These are phyloP conservation scores for Metschnikowia lochheadii DNA, from an alignment of 805 yeast genomes.

Conservation along the genomic window DNA sequence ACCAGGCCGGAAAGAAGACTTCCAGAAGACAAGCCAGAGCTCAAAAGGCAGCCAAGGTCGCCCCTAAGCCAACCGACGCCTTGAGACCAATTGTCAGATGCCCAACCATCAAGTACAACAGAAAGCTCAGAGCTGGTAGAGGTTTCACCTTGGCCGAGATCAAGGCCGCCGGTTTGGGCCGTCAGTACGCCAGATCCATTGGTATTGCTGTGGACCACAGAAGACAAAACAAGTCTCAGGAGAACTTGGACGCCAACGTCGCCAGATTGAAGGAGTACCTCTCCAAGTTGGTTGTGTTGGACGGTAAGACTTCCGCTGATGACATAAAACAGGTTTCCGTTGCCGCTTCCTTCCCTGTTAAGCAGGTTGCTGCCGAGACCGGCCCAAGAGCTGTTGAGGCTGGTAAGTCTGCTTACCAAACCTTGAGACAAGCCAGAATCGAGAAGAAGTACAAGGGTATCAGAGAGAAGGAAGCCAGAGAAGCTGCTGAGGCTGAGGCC, in stretches of 20 bases:
- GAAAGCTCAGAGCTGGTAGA: slow-evolving; percentile 99
- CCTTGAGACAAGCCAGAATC: slow-evolving; percentile 93
- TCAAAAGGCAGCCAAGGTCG: slow-evolving; percentile 87
- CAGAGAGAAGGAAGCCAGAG: slow-evolving; percentile 97
- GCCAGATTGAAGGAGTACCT: slow-evolving; percentile 95
- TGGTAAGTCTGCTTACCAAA: slow-evolving; percentile 77
- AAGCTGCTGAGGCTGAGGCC: slow-evolving; percentile 98
- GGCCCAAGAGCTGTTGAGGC: slow-evolving; percentile 87
- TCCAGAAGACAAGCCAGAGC: slow-evolving; percentile 95
- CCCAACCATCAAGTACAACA: slow-evolving; percentile 98
- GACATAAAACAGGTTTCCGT: slow-evolving; percentile 51
- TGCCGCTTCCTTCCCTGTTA: slow-evolving; percentile 87
- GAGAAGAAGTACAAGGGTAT: slow-evolving; percentile 91
- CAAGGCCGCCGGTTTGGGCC: slow-evolving; percentile 92
- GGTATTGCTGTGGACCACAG: slow-evolving; percentile 99
- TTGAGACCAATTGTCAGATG: slow-evolving; percentile 98
- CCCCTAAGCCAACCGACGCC: slow-evolving; percentile 96
- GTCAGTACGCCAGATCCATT: slow-evolving; percentile 93
- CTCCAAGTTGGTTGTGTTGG: slow-evolving; percentile 93
- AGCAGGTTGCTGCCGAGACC: slow-evolving; percentile 66
- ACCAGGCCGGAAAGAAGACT: slow-evolving; percentile 99
- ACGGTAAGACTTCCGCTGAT: slow-evolving; percentile 57
- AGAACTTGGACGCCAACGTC: slow-evolving; percentile 91
- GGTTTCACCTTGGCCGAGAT: slow-evolving; percentile 98
- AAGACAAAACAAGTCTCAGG: slow-evolving; percentile 97